phyloP scores from a whole-genome alignment of 306 rosid species.

The Pyrus pyrifolia region DNA sequence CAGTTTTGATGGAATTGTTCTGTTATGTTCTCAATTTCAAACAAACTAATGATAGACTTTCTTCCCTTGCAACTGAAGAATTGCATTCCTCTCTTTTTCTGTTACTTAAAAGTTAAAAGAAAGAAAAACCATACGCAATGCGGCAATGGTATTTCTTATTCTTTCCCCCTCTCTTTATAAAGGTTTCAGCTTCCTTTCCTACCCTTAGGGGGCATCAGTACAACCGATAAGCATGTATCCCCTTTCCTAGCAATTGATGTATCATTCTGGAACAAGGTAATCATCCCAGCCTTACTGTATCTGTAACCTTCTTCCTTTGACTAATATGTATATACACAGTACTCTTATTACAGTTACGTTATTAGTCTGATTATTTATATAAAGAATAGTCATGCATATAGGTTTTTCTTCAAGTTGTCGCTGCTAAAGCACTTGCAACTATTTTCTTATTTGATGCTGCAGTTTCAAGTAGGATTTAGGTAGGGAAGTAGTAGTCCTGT shows the following conservation, averaged over 20 bases:
- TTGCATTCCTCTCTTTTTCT: background rate
- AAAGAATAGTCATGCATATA: background rate
- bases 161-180: constrained; percentile 1
- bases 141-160: background rate
- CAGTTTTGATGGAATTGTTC: background rate
- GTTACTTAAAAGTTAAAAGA: background rate
- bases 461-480: background rate
- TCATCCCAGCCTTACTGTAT: background rate
- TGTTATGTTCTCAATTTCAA: background rate
- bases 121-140: background rate
- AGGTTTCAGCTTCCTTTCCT: constrained; percentile 71
- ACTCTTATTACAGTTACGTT: background rate
- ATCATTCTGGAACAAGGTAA: constrained; percentile 82
- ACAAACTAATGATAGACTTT: background rate
- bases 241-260: constrained; percentile 57
- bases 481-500: background rate
- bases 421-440: background rate
- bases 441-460: background rate
- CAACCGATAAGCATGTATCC: constrained; percentile 52
- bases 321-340: background rate
- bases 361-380: background rate
- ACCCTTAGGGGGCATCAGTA: constrained; percentile 49
- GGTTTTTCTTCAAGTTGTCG: background rate
- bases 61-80: background rate
- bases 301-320: background rate